Percentiles rank a stretch among this genome's conserved stretches.
These are phyloP conservation scores for Oidiodendron maius DNA, from an alignment of 495 filamentous ascomycete genomes.

Conservation along the genomic window DNA sequence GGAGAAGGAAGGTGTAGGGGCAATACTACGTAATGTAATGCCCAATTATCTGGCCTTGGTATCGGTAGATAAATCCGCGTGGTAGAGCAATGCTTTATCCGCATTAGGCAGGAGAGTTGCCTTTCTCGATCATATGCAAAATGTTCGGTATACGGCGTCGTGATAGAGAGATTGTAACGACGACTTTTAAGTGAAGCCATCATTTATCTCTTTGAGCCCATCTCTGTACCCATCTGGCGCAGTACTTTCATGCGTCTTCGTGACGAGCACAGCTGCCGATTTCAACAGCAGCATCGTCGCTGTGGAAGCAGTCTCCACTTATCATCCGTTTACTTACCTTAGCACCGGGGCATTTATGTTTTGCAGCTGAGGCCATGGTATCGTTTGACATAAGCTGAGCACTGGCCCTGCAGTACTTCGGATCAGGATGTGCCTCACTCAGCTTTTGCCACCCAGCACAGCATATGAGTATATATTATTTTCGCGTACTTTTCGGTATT, in stretches of 20 bases:
- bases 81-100: background rate
- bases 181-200: background rate
- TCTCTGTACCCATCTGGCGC: too few relatives aligned
- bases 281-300: background rate
- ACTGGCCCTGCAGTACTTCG: background rate
- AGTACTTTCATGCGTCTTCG: background rate
- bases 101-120: background rate
- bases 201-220: background rate
- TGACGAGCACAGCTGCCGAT: background rate
- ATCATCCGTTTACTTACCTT: background rate
- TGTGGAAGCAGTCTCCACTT: background rate
- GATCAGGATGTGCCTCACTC: background rate
- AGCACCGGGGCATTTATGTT: background rate
- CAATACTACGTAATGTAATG: background rate
- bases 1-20: background rate
- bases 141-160: background rate
- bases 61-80: background rate
- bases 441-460: background rate
- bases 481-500: too few relatives aligned
- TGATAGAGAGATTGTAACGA: background rate
- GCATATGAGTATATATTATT: background rate
- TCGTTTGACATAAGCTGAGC: background rate
- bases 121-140: background rate
- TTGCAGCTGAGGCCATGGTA: background rate
- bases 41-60: too few relatives aligned